Base-by-base conservation (phyloP, 1,284 basidiomycete species). In the Trametes versicolor region DNA sequence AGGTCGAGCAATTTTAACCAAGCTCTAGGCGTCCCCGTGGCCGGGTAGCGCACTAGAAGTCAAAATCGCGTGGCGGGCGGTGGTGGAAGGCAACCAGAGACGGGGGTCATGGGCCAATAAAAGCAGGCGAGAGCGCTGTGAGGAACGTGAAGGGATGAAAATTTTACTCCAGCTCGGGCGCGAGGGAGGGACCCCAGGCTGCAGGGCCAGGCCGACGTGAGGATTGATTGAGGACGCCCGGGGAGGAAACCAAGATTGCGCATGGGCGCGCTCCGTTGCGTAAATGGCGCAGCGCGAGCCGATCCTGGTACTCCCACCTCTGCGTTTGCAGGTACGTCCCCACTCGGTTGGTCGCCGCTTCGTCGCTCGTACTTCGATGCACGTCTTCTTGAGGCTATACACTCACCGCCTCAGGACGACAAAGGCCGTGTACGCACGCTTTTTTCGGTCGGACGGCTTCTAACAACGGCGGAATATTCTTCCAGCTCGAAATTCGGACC, bases 211-310 rank as follows among this genome's bases (percentile, higher is more conserved):
- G 21, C 19, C 51, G 32, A 21, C 29, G 15, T 23, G 51, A 39
- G 51, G 51, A 37, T 39, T 49, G 51, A 53, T 53, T 53, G 51
- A 53, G 51, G 51, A 53, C 36, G 51, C 36, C 21, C 21, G 34
- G 34, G 4, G 51, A 23, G 36, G 51, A 19, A 17, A 13, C 13
- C 13, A 8, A 17, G 39, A 17, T 15, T 17, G 39, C 39, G 12
- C 39, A 17, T 17, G 15, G 12, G 12, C 41, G 17, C 6, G 15
- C 17, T 13, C 19, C 15, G 37, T 8, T 43, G 41, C 17, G 41
- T 43, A 7, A 7, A 43, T 2, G 19, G 2, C 41, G 41, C 41
- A 7, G 41, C 5, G 15, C 6, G 19, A 13, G 17, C 41, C 19
- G 41, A 17, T 43, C 6, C 19, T 43, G 41, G 41, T 43, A 19